Conservation (phyloP, 2,329 filamentous ascomycete genomes). For the Colletotrichum sp. region DNA sequence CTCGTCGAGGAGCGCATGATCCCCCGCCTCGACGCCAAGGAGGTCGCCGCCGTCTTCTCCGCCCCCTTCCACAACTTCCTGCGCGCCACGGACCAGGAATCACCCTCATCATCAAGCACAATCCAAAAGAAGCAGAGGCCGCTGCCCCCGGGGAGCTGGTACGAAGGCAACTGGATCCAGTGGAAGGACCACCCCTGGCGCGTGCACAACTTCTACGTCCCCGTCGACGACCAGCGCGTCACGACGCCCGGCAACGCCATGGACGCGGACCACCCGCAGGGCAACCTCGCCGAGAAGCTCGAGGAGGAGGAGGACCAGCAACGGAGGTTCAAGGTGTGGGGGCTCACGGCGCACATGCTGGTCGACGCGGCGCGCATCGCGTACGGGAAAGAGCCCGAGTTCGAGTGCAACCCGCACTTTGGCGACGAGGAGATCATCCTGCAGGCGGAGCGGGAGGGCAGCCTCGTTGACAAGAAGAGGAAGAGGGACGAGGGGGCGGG, state of each 20-base stretch:
- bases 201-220: constrained; percentile 92
- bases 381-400: constrained; percentile 82
- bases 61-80: constrained; percentile 89
- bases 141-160: constrained; percentile 72
- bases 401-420: constrained; percentile 68
- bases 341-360: constrained; percentile 90
- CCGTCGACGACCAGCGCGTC: constrained; percentile 73
- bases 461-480: constrained; percentile 49
- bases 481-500: constrained; percentile 18
- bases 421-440: constrained; percentile 60
- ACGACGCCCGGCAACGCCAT: constrained; percentile 54
- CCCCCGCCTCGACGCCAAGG: constrained; percentile 82
- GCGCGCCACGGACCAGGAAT: constrained; percentile 59
- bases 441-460: constrained; percentile 48
- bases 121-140: constrained; percentile 29
- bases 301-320: constrained; percentile 44
- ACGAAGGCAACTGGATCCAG: constrained; percentile 80
- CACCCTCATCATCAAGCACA: accelerated
- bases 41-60: constrained; percentile 93
- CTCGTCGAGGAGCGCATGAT: constrained; percentile 74
- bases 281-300: constrained; percentile 45
- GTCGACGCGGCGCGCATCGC: constrained; percentile 88
- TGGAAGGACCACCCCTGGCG: constrained; percentile 83
- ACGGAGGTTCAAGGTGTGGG: constrained; percentile 78
- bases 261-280: constrained; percentile 41